phyloP scores from a whole-genome alignment of 257 asterid species.

The Agastache rugosa region DNA sequence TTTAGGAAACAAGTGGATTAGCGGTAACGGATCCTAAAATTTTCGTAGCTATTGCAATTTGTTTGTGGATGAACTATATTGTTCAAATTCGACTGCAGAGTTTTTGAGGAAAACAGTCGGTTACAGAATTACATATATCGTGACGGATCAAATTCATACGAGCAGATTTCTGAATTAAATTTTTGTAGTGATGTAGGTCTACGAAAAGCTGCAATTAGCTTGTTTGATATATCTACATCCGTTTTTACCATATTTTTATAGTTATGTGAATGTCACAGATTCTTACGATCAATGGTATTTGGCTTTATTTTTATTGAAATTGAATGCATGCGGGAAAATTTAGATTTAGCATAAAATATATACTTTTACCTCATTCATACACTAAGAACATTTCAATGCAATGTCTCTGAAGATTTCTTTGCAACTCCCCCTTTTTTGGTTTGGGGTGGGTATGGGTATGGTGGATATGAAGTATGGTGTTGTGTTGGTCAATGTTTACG shows the following conservation, averaged over 20 bases:
- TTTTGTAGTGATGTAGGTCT: neutral
- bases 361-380: neutral
- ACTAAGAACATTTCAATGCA: neutral
- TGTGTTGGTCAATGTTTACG: neutral
- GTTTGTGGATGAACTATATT: neutral
- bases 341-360: neutral
- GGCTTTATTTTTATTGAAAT: neutral
- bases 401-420: neutral
- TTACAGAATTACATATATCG: neutral
- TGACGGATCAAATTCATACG: neutral
- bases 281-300: neutral
- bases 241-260: neutral
- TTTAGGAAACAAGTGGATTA: neutral
- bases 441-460: neutral
- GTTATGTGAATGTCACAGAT: slow-evolving; percentile 1
- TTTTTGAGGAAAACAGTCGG: neutral
- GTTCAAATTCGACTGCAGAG: neutral
- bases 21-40: neutral
- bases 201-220: neutral
- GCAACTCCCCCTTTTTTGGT: no score
- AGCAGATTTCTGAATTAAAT: no score
- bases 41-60: neutral
- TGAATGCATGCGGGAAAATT: neutral
- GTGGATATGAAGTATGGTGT: neutral
- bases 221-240: neutral